phyloP scores from a whole-genome alignment of 2,329 filamentous ascomycete genomes.

The Trichoderma sp. region DNA sequence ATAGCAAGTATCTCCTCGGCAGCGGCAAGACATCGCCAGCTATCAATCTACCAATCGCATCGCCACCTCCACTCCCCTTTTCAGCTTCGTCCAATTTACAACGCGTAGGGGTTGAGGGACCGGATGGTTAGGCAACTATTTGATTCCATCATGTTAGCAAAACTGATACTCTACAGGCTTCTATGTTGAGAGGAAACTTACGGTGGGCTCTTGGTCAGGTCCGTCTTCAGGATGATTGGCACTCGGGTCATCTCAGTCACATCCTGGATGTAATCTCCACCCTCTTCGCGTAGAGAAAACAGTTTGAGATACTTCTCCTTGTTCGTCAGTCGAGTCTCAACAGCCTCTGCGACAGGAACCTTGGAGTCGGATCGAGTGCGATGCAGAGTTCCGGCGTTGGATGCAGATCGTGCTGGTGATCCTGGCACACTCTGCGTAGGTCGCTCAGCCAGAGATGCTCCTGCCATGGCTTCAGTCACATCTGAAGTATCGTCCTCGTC shows the following conservation, averaged over 20 bases:
- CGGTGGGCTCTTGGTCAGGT: slow-evolving; percentile 98
- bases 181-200: slow-evolving; percentile 60
- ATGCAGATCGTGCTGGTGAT: slow-evolving; percentile 76
- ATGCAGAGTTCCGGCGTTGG: slow-evolving; percentile 67
- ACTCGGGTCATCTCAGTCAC: slow-evolving; percentile 97
- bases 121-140: slow-evolving; percentile 77
- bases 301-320: slow-evolving; percentile 95
- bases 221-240: slow-evolving; percentile 97
- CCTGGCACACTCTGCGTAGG: slow-evolving; percentile 94
- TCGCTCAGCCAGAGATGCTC: slow-evolving; percentile 83
- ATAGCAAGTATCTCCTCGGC: slow-evolving; percentile 5
- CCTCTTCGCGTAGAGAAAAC: slow-evolving; percentile 86
- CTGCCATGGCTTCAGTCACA: slow-evolving; percentile 84
- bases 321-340: slow-evolving; percentile 78
- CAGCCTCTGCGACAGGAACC: slow-evolving; percentile 69
- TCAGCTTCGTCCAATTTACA: slow-evolving; percentile 34
- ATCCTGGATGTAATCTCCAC: slow-evolving; percentile 95
- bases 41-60: slow-evolving; percentile 16
- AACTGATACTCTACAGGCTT: background rate
- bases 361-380: slow-evolving; percentile 94
- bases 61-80: background rate
- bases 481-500: slow-evolving; percentile 80
- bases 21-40: background rate
- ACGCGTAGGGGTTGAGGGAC: slow-evolving; percentile 75
- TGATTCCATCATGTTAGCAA: slow-evolving; percentile 25